phyloP scores from a whole-genome alignment of 1,284 basidiomycete species.

The Apiotrichum porosum region DNA sequence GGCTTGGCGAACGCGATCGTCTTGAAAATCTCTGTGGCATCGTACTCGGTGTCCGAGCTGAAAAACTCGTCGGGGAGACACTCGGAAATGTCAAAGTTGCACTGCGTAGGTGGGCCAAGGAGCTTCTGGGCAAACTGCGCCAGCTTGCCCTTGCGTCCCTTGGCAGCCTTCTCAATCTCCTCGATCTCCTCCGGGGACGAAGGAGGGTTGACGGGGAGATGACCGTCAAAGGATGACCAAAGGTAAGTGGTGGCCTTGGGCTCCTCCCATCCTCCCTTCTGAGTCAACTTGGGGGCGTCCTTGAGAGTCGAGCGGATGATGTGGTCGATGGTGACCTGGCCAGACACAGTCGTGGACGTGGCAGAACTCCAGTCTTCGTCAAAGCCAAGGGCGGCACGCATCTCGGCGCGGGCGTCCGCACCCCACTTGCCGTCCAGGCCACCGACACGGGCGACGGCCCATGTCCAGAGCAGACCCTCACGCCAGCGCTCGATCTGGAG shows the following conservation, averaged over 20 bases:
- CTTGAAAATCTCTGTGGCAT: conserved; percentile 33
- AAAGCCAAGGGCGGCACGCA: conserved; percentile 22
- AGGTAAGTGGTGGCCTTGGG: conserved; percentile 6
- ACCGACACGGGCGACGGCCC: conserved; percentile 34
- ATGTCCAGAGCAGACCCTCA: conserved; percentile 40
- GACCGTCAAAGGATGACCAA: conserved; percentile 22
- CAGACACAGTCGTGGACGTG: background rate
- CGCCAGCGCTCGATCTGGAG: conserved; percentile 42
- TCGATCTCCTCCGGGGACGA: no score
- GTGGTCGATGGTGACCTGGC: conserved; percentile 4
- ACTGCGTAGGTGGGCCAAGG: conserved; percentile 3
- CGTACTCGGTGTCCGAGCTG: conserved; percentile 8
- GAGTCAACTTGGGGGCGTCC: conserved; percentile 19
- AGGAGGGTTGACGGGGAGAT: conserved; percentile 13
- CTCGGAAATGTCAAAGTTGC: conserved; percentile 23
- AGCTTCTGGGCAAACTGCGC: no score
- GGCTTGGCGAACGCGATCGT: conserved; percentile 35
- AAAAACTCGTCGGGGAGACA: conserved; percentile 36
- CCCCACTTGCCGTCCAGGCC: conserved; percentile 30
- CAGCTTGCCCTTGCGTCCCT: no score
- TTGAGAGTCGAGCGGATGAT: conserved; percentile 25
- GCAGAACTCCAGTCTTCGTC: conserved; percentile 10
- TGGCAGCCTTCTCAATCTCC: no score
- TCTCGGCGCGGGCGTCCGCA: conserved; percentile 18
- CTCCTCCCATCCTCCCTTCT: conserved; percentile 25